Evolutionary conservation across 2,329 filamentous ascomycete genomes (phyloP), one percentile per base, ranked within the genome.

Genomic region (Pestalotiopsis sp.): DNA sequence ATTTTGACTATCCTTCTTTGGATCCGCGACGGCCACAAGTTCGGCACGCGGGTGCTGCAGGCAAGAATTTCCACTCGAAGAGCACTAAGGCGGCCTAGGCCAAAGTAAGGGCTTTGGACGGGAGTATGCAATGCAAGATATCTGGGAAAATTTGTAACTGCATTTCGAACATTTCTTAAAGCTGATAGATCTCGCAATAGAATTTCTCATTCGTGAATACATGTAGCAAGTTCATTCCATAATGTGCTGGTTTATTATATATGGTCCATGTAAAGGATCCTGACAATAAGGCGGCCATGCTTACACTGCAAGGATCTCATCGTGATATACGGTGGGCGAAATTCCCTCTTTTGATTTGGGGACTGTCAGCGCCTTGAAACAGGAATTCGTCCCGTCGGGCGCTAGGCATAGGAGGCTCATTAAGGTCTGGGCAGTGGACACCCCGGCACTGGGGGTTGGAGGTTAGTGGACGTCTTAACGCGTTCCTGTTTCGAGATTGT

Each of bases 51-150:
- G 57, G 14, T 60, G 57, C 57, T 60, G 25, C 17, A 60, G 13
- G 57, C 57, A n/a, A 60, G 57, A 60, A 60, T 60, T 23, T 60
- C 23, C 14, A 23, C 57, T n/a, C 20, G 57, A 31, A 60, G n/a
- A 60, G 57, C 57, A 60, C 57, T 23, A 25, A 60, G 57, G 27
- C 57, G 57, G 57, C 57, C 57, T 60, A 60, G 27, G 57, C 20
- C 57, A 31, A 23, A 31, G 27, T 5, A 31, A 14, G 27, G 57
- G 2, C 6, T 31, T 14, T 14, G 14, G 57, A 23, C 4, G 14
- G 13, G n/a, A 4, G 27, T 13, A 27, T 23, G 57, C n/a, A 31
- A 60, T 25, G 23, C 6, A 13, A n/a, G 23, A 12, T 52, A 13
- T 23, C 12, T 31, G 7, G 5, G 27, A 31, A 31, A 6, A 7